phyloP scores from a whole-genome alignment of 371 early-diverging fungal genomes.

The Mortierella sp. region DNA sequence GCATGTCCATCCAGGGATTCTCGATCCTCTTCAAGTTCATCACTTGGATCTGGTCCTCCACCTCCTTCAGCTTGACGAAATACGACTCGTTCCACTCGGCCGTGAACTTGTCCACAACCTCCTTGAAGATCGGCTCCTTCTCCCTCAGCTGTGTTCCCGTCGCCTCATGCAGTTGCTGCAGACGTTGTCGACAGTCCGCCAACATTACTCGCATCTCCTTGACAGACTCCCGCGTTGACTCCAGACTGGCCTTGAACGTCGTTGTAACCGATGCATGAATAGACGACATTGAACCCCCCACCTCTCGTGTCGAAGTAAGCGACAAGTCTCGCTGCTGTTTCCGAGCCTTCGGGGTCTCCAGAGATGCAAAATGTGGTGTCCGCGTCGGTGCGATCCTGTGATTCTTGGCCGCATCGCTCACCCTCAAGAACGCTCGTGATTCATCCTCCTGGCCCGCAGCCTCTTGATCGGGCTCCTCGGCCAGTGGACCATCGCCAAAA shows the following conservation, averaged over 20 bases:
- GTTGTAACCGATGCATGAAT: conserved; percentile 23
- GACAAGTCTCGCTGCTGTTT: conserved; percentile 36
- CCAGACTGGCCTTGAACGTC: conserved; percentile 37
- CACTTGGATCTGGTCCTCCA: conserved; percentile 55
- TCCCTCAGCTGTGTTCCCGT: conserved; percentile 31
- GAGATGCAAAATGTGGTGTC: background rate
- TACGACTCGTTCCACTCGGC: conserved; percentile 57
- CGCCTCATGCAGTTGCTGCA: conserved; percentile 36
- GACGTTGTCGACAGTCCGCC: conserved; percentile 42
- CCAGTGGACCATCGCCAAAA: conserved; percentile 15
- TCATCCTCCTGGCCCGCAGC: conserved; percentile 16
- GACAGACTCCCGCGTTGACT: conserved; percentile 38
- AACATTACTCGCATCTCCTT: conserved; percentile 39
- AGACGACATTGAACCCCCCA: conserved; percentile 37
- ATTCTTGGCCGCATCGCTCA: conserved; percentile 4
- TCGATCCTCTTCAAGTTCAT: conserved; percentile 57
- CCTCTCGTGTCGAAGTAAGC: conserved; percentile 19
- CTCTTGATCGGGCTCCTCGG: conserved; percentile 41
- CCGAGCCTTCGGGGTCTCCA: conserved; percentile 14
- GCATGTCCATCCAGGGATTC: conserved; percentile 58
- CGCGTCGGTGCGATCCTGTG: background rate
- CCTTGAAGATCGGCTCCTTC: conserved; percentile 49
- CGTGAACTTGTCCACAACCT: conserved; percentile 51
- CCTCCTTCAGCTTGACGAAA: conserved; percentile 54
- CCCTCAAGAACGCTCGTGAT: background rate